Evolutionary conservation across 176 grass and related monocot species (phyloP), one percentile per base, ranked within the genome.

Genomic region (Stipa capillata): DNA sequence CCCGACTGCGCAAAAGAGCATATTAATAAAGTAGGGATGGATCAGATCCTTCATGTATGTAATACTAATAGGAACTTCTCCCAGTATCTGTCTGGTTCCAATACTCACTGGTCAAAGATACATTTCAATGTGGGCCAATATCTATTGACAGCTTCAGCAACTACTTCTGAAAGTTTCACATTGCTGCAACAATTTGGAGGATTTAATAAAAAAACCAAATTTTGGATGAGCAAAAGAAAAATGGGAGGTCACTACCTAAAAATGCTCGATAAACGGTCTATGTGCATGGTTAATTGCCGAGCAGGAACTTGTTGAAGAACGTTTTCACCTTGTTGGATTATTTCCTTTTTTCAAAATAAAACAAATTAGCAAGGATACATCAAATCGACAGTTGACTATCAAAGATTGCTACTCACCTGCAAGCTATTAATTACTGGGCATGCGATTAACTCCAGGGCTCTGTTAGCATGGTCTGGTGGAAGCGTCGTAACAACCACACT

Each of bases 221-320:
- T 61, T 65, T 72, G 24, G 31, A 41, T 8, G 54, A 14, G 13
- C 5, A 41, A 83, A 33, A 69, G 31, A 67, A 12, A 65, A 73
- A 74, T 78, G 8, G 45, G 56, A 81, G 67, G 29, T 34, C 25
- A 74, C 52, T 58, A 99, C 96, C 96, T 91, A 80, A 99, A 95
- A 91, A 99, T 99, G 86, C 92, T 91, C 3, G 96, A 93, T 81
- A 99, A 84, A 28, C 96, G 83, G 60, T 99, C 92, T 78, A 99
- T 95, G 79, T 99, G 90, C 43, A 95, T 36, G 20, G 84, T 95
- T 80, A 99, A 83, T 49, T 99, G 96, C 31, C 90, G 83, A 74
- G 90, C 90, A 71, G 96, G 88, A 39, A 89, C 73, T 87, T 95
- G 88, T 58, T 87, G 88, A 71, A 99, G 82, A 89, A 76, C 54